Conservation (phyloP, 208 protist species). For the Sergeia podlipaevii region DNA sequence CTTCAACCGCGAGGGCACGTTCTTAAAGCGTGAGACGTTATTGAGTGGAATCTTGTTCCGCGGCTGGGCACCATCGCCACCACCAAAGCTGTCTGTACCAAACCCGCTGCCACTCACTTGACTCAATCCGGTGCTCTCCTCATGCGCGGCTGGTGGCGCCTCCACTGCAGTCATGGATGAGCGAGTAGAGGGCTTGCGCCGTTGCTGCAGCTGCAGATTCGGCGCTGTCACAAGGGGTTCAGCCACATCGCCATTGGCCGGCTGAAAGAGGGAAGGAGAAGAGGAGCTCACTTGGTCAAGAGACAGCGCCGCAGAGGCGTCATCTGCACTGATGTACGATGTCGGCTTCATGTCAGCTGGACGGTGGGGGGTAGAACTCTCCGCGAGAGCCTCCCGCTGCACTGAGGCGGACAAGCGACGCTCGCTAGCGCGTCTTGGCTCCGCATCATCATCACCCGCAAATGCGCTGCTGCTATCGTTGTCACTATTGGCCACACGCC, state of each 20-base stretch:
- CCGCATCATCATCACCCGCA: neutral
- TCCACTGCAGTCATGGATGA: neutral
- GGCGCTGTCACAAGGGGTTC: too few species aligned
- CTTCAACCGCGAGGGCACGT: conserved; percentile 67
- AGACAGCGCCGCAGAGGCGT: too few species aligned
- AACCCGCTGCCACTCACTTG: neutral
- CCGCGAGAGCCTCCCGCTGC: conserved; percentile 17
- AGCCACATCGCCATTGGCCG: too few species aligned
- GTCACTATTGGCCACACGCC: too few species aligned
- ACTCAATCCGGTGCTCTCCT: neutral
- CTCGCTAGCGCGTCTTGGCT: conserved; percentile 8
- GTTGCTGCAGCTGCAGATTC: too few species aligned
- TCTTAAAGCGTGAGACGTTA: conserved; percentile 80
- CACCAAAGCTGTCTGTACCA: neutral
- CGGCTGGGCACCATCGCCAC: neutral
- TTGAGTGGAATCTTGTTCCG: conserved; percentile 61
- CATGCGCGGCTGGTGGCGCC: neutral
- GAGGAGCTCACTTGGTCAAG: too few species aligned
- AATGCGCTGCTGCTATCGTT: neutral
- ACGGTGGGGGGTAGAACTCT: conserved; percentile 22
- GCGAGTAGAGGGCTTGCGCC: neutral
- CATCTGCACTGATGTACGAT: too few species aligned
- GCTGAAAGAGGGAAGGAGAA: too few species aligned
- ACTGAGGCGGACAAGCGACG: conserved; percentile 12
- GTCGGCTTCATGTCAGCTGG: conserved; percentile 21